Base-by-base conservation (phyloP, 1,139 yeast species). In the Kluyveromyces sp. region DNA sequence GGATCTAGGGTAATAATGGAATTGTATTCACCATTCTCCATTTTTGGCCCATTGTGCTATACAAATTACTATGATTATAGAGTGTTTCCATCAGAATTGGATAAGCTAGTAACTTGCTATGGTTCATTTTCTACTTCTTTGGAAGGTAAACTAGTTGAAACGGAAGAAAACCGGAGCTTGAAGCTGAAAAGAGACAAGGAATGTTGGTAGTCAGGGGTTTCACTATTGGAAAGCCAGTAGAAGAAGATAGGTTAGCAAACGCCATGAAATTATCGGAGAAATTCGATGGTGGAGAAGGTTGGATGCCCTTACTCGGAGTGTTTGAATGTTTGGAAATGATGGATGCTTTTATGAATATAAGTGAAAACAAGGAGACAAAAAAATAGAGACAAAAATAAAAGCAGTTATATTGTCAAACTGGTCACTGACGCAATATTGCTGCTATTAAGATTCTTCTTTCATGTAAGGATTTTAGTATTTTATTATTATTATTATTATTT, bases 21-120 rank as follows among this genome's bases (percentile, higher is more conserved):
- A 56, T 66, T 72, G 25, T 74, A 74, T 33, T 64, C 71, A 41
- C 59, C 61, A 5, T 63, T 62, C 34, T 72, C 74, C 27, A 63
- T 78, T 1, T 58, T 78, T 45, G 90, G 90, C 0, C 81, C 89
- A 0, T 53, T 83, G 0, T 55, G 82, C 6, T 68, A 72, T 37
- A 77, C 82, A 1, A 85, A 83, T 57, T 67, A 75, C 40, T 82
- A 69, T 54, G 94, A 84, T 54, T 81, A 80, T 56, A 69, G 94
- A 49, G 61, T 74, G 2, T 58, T 75, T 21, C 64, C 64, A 3
- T 26, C 47, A 25, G 39, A 53, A 36, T 56, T 60, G 33, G 67
- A 65, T 46, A 29, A 47, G 1, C 52, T 47, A 3, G 57, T 68
- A 7, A 49, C 57, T 1, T 63, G 63, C 41, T 57, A 63, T 42